These are phyloP conservation scores for Colletotrichum higginsianum DNA, from an alignment of 2,329 filamentous ascomycete species.

Conservation along the genomic window DNA sequence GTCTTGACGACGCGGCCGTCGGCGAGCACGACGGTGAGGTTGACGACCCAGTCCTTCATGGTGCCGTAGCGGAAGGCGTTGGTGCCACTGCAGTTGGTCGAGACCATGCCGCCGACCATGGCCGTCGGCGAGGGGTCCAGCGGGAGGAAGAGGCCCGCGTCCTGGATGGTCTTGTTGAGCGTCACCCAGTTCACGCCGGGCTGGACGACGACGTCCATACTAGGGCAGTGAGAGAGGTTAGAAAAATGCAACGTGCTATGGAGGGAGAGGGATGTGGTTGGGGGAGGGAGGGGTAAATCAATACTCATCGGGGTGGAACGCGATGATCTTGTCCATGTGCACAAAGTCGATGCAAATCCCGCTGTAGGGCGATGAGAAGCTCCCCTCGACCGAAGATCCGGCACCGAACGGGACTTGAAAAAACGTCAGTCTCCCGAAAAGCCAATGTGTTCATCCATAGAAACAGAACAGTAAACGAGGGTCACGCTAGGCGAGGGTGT, in stretches of 20 bases:
- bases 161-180: slow-evolving; percentile 75
- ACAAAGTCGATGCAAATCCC: slow-evolving; percentile 80
- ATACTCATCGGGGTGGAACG: slow-evolving; percentile 72
- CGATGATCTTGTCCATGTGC: slow-evolving; percentile 76
- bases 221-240: not conserved
- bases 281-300: not conserved
- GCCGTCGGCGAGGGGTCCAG: slow-evolving; percentile 77
- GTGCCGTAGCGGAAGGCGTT: slow-evolving; percentile 78
- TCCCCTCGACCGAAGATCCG: slow-evolving; percentile 80
- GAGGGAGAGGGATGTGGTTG: not conserved
- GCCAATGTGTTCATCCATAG: no score
- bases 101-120: slow-evolving; percentile 72
- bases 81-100: slow-evolving; percentile 76
- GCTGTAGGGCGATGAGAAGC: slow-evolving; percentile 76
- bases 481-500: not conserved
- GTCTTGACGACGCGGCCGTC: slow-evolving; percentile 79
- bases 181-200: slow-evolving; percentile 78
- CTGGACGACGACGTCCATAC: slow-evolving; percentile 80
- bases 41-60: slow-evolving; percentile 84
- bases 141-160: slow-evolving; percentile 77
- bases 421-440: not conserved
- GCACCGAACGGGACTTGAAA: slow-evolving; percentile 75
- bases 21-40: slow-evolving; percentile 78
- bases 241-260: no score
- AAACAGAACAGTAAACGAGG: not conserved